A percentile compares a stretch with the other conserved stretches of the same genome.
These are phyloP conservation scores for Didymella glomerata DNA, from an alignment of 2,329 filamentous ascomycete genomes.

Conservation along the genomic window DNA sequence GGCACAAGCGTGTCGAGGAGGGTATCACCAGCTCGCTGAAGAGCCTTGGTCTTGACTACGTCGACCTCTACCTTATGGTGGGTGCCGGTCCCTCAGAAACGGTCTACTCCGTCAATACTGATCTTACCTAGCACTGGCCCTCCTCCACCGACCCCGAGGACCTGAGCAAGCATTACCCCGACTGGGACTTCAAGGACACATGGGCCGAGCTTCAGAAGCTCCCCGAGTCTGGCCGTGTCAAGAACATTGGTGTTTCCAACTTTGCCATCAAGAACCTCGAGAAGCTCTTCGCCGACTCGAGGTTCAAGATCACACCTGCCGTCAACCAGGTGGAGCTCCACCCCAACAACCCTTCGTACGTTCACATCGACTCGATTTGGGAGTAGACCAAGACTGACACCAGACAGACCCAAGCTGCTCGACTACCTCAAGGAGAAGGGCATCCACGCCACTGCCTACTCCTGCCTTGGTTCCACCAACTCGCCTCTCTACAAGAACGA, in stretches of 20 bases:
- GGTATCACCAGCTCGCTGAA: constrained; percentile 69
- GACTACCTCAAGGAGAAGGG: constrained; percentile 75
- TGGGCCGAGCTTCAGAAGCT: constrained; percentile 78
- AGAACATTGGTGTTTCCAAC: constrained; percentile 87
- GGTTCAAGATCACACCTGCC: constrained; percentile 69
- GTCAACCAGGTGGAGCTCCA: constrained; percentile 87
- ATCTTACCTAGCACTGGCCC: constrained; percentile 63
- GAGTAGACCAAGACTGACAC: constrained; percentile 24
- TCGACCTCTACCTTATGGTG: constrained; percentile 73
- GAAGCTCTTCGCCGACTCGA: constrained; percentile 71
- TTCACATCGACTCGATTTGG: too few species aligned
- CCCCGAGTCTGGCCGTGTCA: constrained; percentile 72
- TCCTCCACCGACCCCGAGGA: constrained; percentile 69
- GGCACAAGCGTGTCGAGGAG: constrained; percentile 68
- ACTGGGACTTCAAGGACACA: constrained; percentile 86
- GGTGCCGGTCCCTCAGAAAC: not conserved
- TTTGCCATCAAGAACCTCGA: constrained; percentile 83
- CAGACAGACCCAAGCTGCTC: constrained; percentile 69
- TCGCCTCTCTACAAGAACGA: constrained; percentile 74
- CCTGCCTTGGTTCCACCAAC: constrained; percentile 74
- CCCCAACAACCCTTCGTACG: constrained; percentile 76
- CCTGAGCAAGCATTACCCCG: constrained; percentile 71
- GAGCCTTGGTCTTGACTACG: constrained; percentile 70
- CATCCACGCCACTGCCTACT: constrained; percentile 79
- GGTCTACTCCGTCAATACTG: not conserved